A percentile compares a stretch with the other conserved stretches of the same genome.
phyloP scores from a whole-genome alignment of 208 protist genomes.

The Porcisia deanei region DNA sequence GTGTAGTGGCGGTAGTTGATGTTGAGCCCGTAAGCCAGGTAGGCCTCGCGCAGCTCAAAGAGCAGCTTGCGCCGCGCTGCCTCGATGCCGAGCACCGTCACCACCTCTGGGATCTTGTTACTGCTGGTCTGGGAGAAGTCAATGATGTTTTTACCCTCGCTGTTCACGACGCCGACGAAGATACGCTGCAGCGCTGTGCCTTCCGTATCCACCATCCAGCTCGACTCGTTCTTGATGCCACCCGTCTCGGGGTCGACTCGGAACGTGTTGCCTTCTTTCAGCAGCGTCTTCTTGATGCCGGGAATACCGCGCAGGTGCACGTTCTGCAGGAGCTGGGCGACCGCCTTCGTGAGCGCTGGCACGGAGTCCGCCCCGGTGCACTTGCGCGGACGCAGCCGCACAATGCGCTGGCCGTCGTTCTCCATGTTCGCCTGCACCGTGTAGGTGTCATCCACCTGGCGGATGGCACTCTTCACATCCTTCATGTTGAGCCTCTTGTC shows the following conservation, averaged over 20 bases:
- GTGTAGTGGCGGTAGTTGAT: slow-evolving; percentile 99
- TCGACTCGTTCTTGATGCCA: slow-evolving; percentile 57
- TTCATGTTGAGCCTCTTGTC: slow-evolving; percentile 94
- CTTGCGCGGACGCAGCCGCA: slow-evolving; percentile 87
- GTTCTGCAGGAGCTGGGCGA: slow-evolving; percentile 66
- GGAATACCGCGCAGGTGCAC: slow-evolving; percentile 94
- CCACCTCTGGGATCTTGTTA: slow-evolving; percentile 99
- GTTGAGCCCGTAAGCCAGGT: slow-evolving; percentile 96
- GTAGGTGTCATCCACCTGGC: slow-evolving; percentile 76
- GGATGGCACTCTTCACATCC: slow-evolving; percentile 93
- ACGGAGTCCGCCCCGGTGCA: slow-evolving; percentile 58
- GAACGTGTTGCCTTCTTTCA: slow-evolving; percentile 68
- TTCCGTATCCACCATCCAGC: slow-evolving; percentile 95
- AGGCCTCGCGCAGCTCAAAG: slow-evolving; percentile 92
- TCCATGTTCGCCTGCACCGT: slow-evolving; percentile 92
- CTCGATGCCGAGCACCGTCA: slow-evolving; percentile 94
- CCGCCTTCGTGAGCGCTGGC: slow-evolving; percentile 56
- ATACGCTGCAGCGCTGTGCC: slow-evolving; percentile 96
- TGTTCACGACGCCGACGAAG: slow-evolving; percentile 97
- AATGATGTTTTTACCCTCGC: slow-evolving; percentile 88
- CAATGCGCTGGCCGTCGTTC: slow-evolving; percentile 92
- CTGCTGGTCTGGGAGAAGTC: slow-evolving; percentile 93
- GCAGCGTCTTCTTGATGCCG: slow-evolving; percentile 94
- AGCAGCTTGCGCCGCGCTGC: slow-evolving; percentile 78
- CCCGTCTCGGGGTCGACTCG: slow-evolving; percentile 48